Percentiles rank a stretch among this genome's conserved stretches.
Conservation (phyloP, 208 protist genomes). For the Leishmania amazonensis region DNA sequence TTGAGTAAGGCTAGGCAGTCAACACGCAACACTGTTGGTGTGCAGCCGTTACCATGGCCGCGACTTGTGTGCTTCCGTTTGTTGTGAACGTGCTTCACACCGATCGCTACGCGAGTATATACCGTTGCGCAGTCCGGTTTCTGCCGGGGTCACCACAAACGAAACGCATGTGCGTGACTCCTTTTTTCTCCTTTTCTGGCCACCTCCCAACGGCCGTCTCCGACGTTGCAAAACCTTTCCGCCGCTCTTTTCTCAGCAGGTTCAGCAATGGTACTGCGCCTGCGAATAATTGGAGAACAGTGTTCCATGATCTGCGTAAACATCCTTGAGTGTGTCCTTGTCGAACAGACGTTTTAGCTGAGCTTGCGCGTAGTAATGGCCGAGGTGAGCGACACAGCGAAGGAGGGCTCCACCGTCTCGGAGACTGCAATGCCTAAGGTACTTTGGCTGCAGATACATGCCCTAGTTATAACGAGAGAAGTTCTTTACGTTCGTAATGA, state of each 20-base stretch:
- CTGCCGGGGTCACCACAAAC: not conserved
- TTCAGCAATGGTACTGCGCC: not conserved
- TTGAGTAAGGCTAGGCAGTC: not conserved
- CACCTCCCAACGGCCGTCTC: not conserved
- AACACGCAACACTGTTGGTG: not conserved
- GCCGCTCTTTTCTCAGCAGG: not conserved
- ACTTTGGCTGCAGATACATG: not conserved
- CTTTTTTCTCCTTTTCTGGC: not conserved
- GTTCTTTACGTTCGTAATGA: not conserved
- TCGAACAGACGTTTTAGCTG: not conserved
- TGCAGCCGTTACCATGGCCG: not conserved
- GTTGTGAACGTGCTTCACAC: not conserved
- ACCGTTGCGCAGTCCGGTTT: not conserved
- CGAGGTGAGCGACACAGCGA: not conserved
- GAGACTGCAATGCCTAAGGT: not conserved
- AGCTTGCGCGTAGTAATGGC: not conserved
- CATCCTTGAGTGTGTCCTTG: not conserved
- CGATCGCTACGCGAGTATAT: not conserved
- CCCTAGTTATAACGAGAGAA: not conserved
- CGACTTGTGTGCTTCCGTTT: not conserved
- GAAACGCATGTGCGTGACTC: not conserved
- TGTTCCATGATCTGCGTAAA: not conserved
- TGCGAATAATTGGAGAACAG: not conserved
- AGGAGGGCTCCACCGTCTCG: not conserved
- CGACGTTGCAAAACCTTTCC: not conserved